These are phyloP conservation scores for Leishmania turanica DNA, from an alignment of 208 protist species.

Conservation along the genomic window DNA sequence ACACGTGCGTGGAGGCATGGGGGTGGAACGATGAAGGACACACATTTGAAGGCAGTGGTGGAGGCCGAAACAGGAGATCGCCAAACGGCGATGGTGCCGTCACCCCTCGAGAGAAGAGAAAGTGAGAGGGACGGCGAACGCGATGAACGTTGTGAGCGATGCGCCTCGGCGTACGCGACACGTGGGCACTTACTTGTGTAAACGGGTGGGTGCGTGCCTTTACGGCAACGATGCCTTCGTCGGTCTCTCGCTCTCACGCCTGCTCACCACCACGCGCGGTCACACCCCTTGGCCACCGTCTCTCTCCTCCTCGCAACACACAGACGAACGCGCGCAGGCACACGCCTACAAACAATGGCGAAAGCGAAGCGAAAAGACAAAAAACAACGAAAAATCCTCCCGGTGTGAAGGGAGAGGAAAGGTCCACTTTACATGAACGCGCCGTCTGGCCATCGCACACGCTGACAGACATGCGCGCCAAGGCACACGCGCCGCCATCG, in stretches of 20 bases:
- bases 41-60: background rate
- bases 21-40: background rate
- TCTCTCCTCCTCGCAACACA: background rate
- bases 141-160: background rate
- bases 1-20: background rate
- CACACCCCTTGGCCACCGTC: background rate
- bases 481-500: background rate
- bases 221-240: background rate
- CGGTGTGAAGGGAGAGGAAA: background rate
- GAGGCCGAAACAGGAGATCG: background rate
- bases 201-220: background rate
- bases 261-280: background rate
- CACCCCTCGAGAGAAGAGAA: background rate
- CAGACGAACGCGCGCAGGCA: background rate
- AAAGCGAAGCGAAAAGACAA: background rate
- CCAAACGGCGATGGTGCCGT: background rate
- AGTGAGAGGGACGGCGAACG: background rate
- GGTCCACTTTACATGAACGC: slow-evolving; percentile 1
- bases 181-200: background rate
- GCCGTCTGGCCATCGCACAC: background rate
- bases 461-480: background rate
- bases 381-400: background rate
- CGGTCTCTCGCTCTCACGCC: slow-evolving; percentile 1
- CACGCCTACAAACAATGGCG: background rate
- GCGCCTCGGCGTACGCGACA: background rate